These are phyloP conservation scores for Populus tomentosa DNA, from an alignment of 441 rosid species.

Conservation along the genomic window DNA sequence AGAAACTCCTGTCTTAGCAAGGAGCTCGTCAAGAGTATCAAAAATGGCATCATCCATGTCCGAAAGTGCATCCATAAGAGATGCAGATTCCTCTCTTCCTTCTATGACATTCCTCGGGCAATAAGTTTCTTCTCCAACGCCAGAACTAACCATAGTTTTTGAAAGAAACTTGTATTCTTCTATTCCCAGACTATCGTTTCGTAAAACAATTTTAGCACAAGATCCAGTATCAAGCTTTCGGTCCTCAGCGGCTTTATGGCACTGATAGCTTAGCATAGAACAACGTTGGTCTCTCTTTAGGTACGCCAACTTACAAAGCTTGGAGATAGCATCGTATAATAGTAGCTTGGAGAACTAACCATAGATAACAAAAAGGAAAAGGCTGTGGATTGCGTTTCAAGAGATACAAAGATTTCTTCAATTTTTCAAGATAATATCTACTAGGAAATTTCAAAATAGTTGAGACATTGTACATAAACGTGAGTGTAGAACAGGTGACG, in stretches of 20 bases:
- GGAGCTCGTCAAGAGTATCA: too few species aligned
- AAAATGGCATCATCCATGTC: too few species aligned
- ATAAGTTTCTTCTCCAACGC: slow-evolving; percentile 61
- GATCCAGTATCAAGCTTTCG: slow-evolving; percentile 47
- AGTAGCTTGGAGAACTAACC: too few species aligned
- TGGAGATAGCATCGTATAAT: neutral
- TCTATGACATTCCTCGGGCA: slow-evolving; percentile 40
- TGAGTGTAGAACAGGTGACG: neutral
- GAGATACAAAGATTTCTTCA: neutral
- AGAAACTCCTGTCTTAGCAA: too few species aligned
- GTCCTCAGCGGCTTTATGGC: slow-evolving; percentile 41
- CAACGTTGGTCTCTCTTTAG: slow-evolving; percentile 28
- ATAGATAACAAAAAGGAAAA: too few species aligned
- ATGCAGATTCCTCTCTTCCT: slow-evolving; percentile 48
- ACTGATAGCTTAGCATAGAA: neutral
- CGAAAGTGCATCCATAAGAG: slow-evolving; percentile 28
- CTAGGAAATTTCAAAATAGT: neutral
- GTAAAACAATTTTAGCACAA: slow-evolving; percentile 29
- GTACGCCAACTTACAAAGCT: neutral
- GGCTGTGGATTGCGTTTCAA: neutral
- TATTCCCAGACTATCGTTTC: slow-evolving; percentile 44
- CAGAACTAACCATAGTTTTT: slow-evolving; percentile 44
- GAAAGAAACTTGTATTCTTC: slow-evolving; percentile 51
- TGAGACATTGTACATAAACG: neutral
- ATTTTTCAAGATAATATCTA: neutral